Evolutionary conservation across 805 yeast species (phyloP).

Genomic region (Candida corydali): DNA sequence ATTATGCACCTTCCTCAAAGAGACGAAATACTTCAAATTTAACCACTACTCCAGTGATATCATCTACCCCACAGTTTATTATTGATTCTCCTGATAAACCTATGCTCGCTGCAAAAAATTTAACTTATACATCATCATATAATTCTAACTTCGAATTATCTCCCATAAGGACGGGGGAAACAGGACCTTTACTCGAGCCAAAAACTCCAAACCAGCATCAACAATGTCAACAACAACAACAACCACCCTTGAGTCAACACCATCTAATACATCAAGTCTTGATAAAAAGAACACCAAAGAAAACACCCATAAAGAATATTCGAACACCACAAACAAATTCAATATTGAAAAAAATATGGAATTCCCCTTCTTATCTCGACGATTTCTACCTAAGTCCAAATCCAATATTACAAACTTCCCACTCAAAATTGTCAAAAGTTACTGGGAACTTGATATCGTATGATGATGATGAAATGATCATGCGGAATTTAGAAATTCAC

Average conservation of each 20-base stretch:
- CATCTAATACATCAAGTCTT: constrained; percentile 8
- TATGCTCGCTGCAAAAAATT: constrained; percentile 35
- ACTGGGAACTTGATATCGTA: constrained; percentile 28
- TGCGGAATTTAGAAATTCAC: constrained; percentile 31
- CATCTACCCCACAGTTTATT: constrained; percentile 17
- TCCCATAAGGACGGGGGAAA: constrained; percentile 53
- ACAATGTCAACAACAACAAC: constrained; percentile 7
- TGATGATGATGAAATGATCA: constrained; percentile 44
- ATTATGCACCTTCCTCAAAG: constrained; percentile 12
- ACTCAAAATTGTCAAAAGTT: constrained; percentile 15
- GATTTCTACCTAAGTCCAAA: constrained; percentile 57
- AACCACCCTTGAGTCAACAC: constrained; percentile 18
- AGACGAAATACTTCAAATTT: constrained; percentile 8
- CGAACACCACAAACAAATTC: constrained; percentile 42
- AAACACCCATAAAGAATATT: constrained; percentile 33
- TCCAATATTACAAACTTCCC: constrained; percentile 6
- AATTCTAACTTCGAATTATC: constrained; percentile 61
- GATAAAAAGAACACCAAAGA: constrained; percentile 28
- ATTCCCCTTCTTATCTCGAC: constrained; percentile 62
- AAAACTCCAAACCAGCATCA: constrained; percentile 44
- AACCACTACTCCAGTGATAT: constrained; percentile 3
- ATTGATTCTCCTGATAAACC: constrained; percentile 37
- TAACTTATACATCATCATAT: constrained; percentile 60
- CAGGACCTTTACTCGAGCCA: constrained; percentile 66
- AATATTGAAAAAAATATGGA: constrained; percentile 52